Conservation (phyloP, 2,329 filamentous ascomycete species). For the Cladosporium oxysporum region DNA sequence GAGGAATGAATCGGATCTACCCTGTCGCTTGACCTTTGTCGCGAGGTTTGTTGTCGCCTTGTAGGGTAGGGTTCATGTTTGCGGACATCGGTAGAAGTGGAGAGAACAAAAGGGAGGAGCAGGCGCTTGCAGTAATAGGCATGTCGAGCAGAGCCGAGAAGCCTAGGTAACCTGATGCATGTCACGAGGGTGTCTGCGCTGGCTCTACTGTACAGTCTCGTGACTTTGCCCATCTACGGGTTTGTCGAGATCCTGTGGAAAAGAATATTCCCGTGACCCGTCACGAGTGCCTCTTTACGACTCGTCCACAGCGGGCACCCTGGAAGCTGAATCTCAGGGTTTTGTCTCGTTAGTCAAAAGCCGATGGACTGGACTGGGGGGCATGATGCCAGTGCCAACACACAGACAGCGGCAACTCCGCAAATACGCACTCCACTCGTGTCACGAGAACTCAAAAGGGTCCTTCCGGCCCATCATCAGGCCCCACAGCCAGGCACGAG, state of each 20-base stretch:
- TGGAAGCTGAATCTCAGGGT: not conserved
- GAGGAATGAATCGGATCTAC: not conserved
- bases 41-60: not conserved
- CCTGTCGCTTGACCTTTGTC: not conserved
- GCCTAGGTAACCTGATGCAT: not conserved
- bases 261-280: not conserved
- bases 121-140: slow-evolving; percentile 4
- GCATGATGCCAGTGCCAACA: not conserved
- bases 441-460: slow-evolving; percentile 7
- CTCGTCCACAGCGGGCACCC: not conserved
- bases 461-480: not conserved
- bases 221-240: not conserved
- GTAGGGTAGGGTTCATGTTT: not conserved
- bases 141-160: slow-evolving; percentile 8
- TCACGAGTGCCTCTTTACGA: slow-evolving; percentile 1
- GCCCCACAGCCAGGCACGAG: slow-evolving; percentile 3
- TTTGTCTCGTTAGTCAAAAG: not conserved
- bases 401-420: slow-evolving; percentile 9
- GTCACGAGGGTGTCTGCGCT: slow-evolving; percentile 1
- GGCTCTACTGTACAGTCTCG: not conserved
- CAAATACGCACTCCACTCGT: slow-evolving; percentile 4
- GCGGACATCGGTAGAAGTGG: not conserved
- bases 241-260: not conserved
- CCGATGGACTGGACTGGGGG: not conserved
- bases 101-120: not conserved